Evolutionary conservation across 805 yeast species (phyloP).

Genomic region (Barnettozyma salicaria): DNA sequence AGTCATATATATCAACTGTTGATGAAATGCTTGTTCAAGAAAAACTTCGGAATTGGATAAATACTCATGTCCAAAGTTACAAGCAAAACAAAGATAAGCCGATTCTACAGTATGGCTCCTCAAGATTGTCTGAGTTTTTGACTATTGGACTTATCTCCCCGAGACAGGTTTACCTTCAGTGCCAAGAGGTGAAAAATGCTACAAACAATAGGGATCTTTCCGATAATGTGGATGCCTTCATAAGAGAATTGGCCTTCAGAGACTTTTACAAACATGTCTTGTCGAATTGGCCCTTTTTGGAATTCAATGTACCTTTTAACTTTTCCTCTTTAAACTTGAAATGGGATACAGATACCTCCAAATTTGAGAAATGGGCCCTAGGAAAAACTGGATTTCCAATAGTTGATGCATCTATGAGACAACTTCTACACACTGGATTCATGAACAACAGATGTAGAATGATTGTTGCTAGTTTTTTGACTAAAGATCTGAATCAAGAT

Average conservation of each 20-base stretch:
- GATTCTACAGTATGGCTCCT: too few species aligned
- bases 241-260: conserved; percentile 54
- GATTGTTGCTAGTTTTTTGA: conserved; percentile 46
- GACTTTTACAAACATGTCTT: conserved; percentile 49
- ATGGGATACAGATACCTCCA: conserved; percentile 38
- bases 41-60: conserved; percentile 6
- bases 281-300: conserved; percentile 43
- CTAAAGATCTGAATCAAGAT: conserved; percentile 45
- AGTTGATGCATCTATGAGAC: conserved; percentile 54
- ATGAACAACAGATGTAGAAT: conserved; percentile 50
- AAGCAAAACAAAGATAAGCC: conserved; percentile 9
- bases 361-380: conserved; percentile 44
- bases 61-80: conserved; percentile 5
- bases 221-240: conserved; percentile 36
- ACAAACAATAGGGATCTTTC: conserved; percentile 26
- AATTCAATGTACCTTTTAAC: conserved; percentile 45
- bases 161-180: conserved; percentile 29
- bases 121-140: conserved; percentile 41
- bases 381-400: conserved; percentile 53
- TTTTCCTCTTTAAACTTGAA: conserved; percentile 35
- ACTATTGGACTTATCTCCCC: conserved; percentile 43
- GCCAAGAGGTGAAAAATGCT: conserved; percentile 26
- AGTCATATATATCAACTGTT: background rate
- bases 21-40: background rate
- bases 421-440: conserved; percentile 45